Evolutionary conservation across 805 yeast genomes (phyloP).

Genomic region (Saturnispora kantuleensis): DNA sequence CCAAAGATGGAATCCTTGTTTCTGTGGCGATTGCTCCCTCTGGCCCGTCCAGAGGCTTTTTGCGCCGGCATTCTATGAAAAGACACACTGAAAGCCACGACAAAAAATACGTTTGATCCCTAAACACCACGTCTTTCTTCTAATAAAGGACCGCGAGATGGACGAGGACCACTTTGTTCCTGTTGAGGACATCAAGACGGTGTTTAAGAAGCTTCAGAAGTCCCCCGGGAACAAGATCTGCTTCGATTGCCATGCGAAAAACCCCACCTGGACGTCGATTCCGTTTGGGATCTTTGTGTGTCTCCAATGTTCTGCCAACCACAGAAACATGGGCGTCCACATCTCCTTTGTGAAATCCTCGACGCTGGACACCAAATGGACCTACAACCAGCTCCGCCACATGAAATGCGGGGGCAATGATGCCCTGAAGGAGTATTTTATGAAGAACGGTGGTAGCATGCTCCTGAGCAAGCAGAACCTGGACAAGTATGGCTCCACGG

Average conservation of each 20-base stretch:
- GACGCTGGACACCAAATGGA: slow-evolving; percentile 83
- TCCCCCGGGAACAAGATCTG: slow-evolving; percentile 70
- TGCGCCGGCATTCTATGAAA: too few species aligned
- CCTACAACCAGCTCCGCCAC: slow-evolving; percentile 76
- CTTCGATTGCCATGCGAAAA: slow-evolving; percentile 88
- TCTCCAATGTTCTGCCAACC: slow-evolving; percentile 90
- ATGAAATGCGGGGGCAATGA: slow-evolving; percentile 93
- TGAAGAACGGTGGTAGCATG: slow-evolving; percentile 78
- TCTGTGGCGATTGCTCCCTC: too few species aligned
- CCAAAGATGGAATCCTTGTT: background rate
- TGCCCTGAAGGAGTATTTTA: slow-evolving; percentile 70
- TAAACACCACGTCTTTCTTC: background rate
- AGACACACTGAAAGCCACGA: background rate
- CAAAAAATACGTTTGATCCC: background rate
- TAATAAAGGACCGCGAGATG: background rate
- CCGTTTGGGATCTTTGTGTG: slow-evolving; percentile 92
- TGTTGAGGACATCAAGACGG: slow-evolving; percentile 57
- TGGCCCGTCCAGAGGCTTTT: too few species aligned
- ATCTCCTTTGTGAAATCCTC: slow-evolving; percentile 90
- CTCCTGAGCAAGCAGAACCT: slow-evolving; percentile 57
- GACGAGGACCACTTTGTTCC: slow-evolving; percentile 38
- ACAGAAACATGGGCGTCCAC: slow-evolving; percentile 93
- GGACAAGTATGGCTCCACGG: slow-evolving; percentile 69
- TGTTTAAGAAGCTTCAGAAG: slow-evolving; percentile 55
- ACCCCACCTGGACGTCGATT: slow-evolving; percentile 97